Conservation (phyloP, 2,329 filamentous ascomycete species). For the Aaosphaeria arxii region DNA sequence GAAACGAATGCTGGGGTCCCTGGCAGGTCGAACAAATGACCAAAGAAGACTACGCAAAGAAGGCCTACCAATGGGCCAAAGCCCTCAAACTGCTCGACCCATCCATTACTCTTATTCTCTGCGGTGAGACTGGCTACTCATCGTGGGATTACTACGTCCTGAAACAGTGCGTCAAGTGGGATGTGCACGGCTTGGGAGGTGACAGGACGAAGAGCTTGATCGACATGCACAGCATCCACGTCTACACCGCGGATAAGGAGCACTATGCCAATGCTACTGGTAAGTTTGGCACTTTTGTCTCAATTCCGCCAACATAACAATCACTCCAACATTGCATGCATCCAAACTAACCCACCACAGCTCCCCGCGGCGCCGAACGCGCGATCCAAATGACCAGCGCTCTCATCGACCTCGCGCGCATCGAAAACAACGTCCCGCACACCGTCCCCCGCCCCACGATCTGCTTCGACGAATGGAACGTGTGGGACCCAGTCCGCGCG, state of each 20-base stretch:
- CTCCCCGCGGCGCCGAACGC: slow-evolving; percentile 67
- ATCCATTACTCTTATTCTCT: slow-evolving; percentile 66
- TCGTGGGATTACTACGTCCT: slow-evolving; percentile 73
- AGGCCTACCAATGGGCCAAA: slow-evolving; percentile 70
- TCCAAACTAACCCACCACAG: slow-evolving; percentile 43
- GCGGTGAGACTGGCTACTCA: slow-evolving; percentile 66
- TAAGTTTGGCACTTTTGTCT: slow-evolving; percentile 2
- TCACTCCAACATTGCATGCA: no score
- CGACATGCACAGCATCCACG: slow-evolving; percentile 79
- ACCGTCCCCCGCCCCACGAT: slow-evolving; percentile 64
- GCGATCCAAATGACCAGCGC: slow-evolving; percentile 68
- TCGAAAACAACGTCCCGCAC: slow-evolving; percentile 62
- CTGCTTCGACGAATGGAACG: slow-evolving; percentile 85
- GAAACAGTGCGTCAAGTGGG: slow-evolving; percentile 61
- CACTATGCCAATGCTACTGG: slow-evolving; percentile 36
- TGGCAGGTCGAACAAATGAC: slow-evolving; percentile 69
- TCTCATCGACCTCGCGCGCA: slow-evolving; percentile 70
- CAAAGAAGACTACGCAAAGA: slow-evolving; percentile 66
- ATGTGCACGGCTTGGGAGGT: slow-evolving; percentile 49
- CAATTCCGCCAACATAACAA: no score
- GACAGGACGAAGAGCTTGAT: slow-evolving; percentile 53
- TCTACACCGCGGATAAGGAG: slow-evolving; percentile 64
- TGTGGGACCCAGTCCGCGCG: slow-evolving; percentile 72
- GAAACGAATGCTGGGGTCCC: slow-evolving; percentile 69
- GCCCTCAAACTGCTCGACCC: slow-evolving; percentile 71